phyloP scores from a whole-genome alignment of 2,329 filamentous ascomycete genomes.

The Curvularia eragrostidis region DNA sequence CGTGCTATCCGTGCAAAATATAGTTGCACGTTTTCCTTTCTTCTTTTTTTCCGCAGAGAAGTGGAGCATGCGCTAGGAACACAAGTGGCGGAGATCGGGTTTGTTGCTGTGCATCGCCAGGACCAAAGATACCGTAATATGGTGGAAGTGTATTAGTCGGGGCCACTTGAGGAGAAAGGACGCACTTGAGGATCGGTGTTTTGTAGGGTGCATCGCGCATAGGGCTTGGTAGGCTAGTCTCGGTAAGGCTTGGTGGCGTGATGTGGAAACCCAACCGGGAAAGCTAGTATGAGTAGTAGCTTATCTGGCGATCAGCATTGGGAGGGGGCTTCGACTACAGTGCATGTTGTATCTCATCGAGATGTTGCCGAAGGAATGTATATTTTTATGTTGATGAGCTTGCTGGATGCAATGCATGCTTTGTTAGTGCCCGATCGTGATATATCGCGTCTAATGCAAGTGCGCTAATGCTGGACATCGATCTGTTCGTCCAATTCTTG shows the following conservation, averaged over 20 bases:
- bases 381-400: not conserved
- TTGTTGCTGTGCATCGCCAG: slow-evolving; percentile 7
- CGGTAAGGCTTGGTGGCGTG: not conserved
- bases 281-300: too few relatives aligned
- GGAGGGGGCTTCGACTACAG: not conserved
- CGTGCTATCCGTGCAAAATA: not conserved
- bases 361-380: not conserved
- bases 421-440: slow-evolving; percentile 4
- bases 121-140: not conserved
- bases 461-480: slow-evolving; percentile 39
- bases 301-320: not conserved
- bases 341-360: not conserved
- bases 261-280: not conserved
- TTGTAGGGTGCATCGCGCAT: slow-evolving; percentile 9
- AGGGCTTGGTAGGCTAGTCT: not conserved
- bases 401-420: not conserved
- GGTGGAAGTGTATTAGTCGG: not conserved
- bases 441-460: slow-evolving; percentile 33
- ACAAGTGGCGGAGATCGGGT: slow-evolving; percentile 2
- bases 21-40: not conserved
- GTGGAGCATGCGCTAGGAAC: not conserved
- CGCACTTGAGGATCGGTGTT: slow-evolving; percentile 12
- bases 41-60: not conserved
- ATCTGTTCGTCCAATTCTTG: slow-evolving; percentile 27
- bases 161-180: slow-evolving; percentile 6